Percentiles rank a stretch among this genome's conserved stretches.
Conservation (phyloP, 2,329 filamentous ascomycete species). For the Laburnicola sp. region DNA sequence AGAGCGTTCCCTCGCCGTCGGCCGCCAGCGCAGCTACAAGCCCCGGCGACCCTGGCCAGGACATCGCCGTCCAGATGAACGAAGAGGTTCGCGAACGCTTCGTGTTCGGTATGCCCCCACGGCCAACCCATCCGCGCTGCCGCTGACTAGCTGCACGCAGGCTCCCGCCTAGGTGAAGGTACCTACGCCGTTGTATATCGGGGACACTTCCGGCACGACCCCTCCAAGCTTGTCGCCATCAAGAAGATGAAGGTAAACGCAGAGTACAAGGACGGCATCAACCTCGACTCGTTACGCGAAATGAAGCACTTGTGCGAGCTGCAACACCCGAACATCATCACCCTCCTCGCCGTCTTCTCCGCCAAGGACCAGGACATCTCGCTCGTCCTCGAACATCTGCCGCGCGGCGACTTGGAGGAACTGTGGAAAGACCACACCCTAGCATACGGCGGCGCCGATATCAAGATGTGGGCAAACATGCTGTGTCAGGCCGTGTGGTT, state of each 20-base stretch:
- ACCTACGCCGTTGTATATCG: too few relatives aligned
- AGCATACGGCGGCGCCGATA: constrained; percentile 82
- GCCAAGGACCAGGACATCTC: constrained; percentile 97
- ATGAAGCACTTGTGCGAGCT: too few relatives aligned
- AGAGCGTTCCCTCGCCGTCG: constrained; percentile 18
- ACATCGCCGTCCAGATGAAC: constrained; percentile 55
- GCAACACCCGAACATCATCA: too few relatives aligned
- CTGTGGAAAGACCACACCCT: constrained; percentile 78
- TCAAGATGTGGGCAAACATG: constrained; percentile 99
- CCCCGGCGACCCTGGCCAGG: constrained; percentile 28
- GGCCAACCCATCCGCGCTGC: too few relatives aligned
- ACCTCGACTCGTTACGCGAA: too few relatives aligned
- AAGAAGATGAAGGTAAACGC: too few relatives aligned
- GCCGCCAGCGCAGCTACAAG: constrained; percentile 19
- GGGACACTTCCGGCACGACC: too few relatives aligned
- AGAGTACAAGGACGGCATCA: too few relatives aligned
- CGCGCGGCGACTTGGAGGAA: constrained; percentile 92
- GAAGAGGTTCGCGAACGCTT: constrained; percentile 73
- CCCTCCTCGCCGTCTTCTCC: too few relatives aligned
- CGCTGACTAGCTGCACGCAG: too few relatives aligned
- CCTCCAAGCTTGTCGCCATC: too few relatives aligned
- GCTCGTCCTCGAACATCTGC: constrained; percentile 90
- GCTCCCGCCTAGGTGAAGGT: too few relatives aligned
- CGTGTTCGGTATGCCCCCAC: constrained; percentile 83
- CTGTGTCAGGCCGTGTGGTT: constrained; percentile 91